Evolutionary conservation across 495 filamentous ascomycete species (phyloP).

Genomic region (Evernia prunastri): DNA sequence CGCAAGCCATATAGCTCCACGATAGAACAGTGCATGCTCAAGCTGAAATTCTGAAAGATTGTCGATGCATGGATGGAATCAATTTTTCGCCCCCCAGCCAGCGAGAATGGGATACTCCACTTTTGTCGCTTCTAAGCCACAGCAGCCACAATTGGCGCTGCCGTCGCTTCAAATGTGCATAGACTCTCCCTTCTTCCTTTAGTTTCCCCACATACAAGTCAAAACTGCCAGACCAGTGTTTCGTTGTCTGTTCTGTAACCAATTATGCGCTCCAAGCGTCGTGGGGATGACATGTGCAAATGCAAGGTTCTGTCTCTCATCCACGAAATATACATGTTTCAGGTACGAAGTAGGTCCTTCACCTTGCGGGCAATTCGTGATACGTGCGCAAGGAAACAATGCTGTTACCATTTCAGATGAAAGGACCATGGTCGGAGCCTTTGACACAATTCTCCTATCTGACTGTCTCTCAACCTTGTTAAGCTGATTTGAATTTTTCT

Average conservation of each 20-base stretch:
- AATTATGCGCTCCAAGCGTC: conserved; percentile 15
- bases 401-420: conserved; percentile 10
- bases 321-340: background rate
- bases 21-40: background rate
- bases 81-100: background rate
- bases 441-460: background rate
- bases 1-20: background rate
- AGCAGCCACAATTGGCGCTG: conserved; percentile 7
- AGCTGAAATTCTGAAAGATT: background rate
- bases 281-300: background rate
- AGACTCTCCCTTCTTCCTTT: background rate
- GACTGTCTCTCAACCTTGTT: background rate
- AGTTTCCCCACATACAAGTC: background rate
- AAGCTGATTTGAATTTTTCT: background rate
- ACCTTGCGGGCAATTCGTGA: background rate
- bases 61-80: background rate
- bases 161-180: conserved; percentile 6
- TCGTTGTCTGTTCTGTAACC: background rate
- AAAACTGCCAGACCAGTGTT: conserved; percentile 5
- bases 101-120: background rate
- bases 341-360: background rate
- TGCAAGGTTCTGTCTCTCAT: background rate
- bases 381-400: conserved; percentile 14
- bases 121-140: conserved; percentile 6
- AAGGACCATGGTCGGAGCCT: conserved; percentile 4